Evolutionary conservation across 2,329 filamentous ascomycete species (phyloP).

Genomic region (Colletotrichum chrysophilum): DNA sequence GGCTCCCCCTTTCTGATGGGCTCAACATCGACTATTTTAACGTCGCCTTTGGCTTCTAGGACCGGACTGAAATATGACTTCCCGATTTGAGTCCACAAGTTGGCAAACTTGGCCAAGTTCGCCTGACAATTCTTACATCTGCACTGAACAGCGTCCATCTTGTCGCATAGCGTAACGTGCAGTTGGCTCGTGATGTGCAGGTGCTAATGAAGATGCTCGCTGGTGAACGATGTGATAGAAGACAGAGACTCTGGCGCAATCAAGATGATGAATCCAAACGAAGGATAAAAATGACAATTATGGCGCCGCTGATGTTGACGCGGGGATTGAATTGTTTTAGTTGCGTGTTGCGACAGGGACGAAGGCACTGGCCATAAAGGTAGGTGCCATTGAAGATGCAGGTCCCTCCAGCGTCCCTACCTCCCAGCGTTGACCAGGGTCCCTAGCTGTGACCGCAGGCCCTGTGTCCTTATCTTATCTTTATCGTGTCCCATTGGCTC

Average conservation of each 20-base stretch:
- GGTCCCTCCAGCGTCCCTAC: neutral
- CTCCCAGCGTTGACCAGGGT: neutral
- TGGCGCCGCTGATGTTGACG: neutral
- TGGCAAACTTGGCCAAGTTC: slow-evolving; percentile 35
- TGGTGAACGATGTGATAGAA: neutral
- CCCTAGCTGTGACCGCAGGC: neutral
- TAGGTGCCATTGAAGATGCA: neutral
- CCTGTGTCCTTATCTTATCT: neutral
- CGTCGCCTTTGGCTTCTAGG: slow-evolving; percentile 25
- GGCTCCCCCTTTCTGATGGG: slow-evolving; percentile 32
- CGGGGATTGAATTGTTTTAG: neutral
- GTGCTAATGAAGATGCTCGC: neutral
- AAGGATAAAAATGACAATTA: neutral
- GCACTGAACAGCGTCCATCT: slow-evolving; percentile 40
- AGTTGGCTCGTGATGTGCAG: neutral
- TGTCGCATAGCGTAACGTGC: neutral
- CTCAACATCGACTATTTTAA: slow-evolving; percentile 29
- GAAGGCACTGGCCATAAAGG: neutral
- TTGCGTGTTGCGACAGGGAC: neutral
- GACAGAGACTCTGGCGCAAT: neutral
- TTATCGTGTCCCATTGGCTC: neutral
- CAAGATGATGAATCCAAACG: neutral
- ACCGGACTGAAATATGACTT: slow-evolving; percentile 44
- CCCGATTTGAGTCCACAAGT: slow-evolving; percentile 45
- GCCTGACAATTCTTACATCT: slow-evolving; percentile 38